Base-by-base conservation (phyloP, 1,284 basidiomycete genomes). In the Heterobasidion parviporum region DNA sequence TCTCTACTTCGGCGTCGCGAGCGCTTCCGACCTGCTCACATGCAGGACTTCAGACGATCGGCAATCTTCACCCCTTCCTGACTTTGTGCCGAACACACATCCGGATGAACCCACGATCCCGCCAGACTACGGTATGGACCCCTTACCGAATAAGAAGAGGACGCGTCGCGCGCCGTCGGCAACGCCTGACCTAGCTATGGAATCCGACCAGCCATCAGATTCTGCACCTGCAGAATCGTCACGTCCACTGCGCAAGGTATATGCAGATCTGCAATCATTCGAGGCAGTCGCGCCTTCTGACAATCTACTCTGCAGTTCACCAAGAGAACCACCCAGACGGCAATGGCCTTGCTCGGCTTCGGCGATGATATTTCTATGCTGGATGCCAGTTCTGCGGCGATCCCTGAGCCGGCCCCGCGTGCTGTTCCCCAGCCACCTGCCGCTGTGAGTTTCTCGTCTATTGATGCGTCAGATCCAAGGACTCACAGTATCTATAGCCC, bases 21-120 rank as follows among this genome's bases (percentile, higher is more conserved):
- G 26, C 26, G 26, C 26, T 26, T 26, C 26, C 26, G 26, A 26
- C 26, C 26, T 26, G 26, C 52, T 47, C 15, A 36, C n/a, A 41
- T 38, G 50, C 51, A 47, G 15, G 56, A 18, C 15, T n/a, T n/a
- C 35, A n/a, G 52, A 54, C 51, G 20, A 52, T 51, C 16, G 8
- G 53, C 1, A 6, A 15, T 38, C 41, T 15, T 10, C 18, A 50
- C 33, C 46, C n/a, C 57, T 71, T 0, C 69, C 69, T 3, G 68
- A 70, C 32, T 60, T 68, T 1, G 62, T 71, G 0, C 65, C 66
- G 0, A 71, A 71, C 52, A 68, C 71, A 0, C 57, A 67, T 43
- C 61, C 65, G n/a, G 65, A 67, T 1, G 70, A 70, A 53, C 67
- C 68, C 1, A 65, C 65, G 0, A 56, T 65, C 4, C 62, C 66